phyloP scores from a whole-genome alignment of 768 basidiomycete species.

The Podaxis sp. region DNA sequence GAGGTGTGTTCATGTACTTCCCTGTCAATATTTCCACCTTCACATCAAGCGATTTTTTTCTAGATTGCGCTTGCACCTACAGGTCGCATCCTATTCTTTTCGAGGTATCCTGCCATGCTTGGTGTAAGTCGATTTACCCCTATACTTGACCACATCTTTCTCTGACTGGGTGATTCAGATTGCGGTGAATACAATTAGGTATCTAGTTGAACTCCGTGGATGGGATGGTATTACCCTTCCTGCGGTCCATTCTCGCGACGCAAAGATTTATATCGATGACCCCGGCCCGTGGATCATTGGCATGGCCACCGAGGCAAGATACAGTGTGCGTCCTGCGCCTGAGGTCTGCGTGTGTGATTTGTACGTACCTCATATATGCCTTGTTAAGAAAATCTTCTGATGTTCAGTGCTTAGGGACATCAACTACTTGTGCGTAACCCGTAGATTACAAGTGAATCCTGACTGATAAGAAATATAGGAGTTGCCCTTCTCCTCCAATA shows the following conservation, averaged over 20 bases:
- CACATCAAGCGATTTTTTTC: conserved; percentile 20
- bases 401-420: conserved; percentile 51
- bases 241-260: conserved; percentile 83
- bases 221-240: conserved; percentile 88
- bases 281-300: conserved; percentile 97
- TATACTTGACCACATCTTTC: not conserved
- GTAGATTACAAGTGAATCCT: not conserved
- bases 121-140: conserved; percentile 44
- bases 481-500: conserved; percentile 73
- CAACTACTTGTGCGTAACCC: conserved; percentile 59
- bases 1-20: conserved; percentile 47
- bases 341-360: conserved; percentile 89
- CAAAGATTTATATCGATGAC: conserved; percentile 92
- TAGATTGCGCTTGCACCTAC: conserved; percentile 86
- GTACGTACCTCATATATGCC: conserved; percentile 36
- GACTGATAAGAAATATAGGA: conserved; percentile 34
- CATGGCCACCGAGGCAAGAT: conserved; percentile 78
- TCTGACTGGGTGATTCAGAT: conserved; percentile 38
- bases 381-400: not conserved
- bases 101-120: conserved; percentile 87
- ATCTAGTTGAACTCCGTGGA: conserved; percentile 87
- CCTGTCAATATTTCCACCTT: not conserved
- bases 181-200: conserved; percentile 87
- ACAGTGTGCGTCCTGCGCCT: conserved; percentile 65
- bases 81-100: conserved; percentile 83